phyloP scores from a whole-genome alignment of 257 asterid genomes.

The Rubia yunnanensis region DNA sequence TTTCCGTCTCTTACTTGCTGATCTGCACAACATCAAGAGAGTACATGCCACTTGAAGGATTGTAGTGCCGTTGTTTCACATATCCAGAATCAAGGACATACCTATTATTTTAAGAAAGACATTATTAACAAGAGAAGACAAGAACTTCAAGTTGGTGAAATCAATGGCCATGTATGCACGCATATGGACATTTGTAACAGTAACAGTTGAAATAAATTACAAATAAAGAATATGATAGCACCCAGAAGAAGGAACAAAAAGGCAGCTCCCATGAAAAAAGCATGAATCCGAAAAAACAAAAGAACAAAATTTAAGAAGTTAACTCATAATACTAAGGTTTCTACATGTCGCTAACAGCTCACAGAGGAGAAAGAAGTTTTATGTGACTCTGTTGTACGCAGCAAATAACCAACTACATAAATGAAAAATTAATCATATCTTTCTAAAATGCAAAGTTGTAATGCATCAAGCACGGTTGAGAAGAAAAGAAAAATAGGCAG shows the following conservation, averaged over 20 bases:
- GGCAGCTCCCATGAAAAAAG: neutral
- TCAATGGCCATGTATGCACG: neutral
- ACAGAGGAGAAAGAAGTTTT: neutral
- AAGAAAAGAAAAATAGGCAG: neutral
- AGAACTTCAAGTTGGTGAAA: neutral
- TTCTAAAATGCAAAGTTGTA: neutral
- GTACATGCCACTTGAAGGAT: constrained; percentile 95
- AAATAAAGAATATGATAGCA: neutral
- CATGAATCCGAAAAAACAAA: neutral
- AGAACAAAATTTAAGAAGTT: neutral
- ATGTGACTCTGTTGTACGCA: neutral
- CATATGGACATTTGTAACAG: neutral
- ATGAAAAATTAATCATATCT: neutral
- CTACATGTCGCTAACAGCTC: neutral
- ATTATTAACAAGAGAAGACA: constrained; percentile 8
- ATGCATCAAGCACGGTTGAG: neutral
- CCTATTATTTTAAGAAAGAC: constrained; percentile 32
- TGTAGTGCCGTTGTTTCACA: constrained; percentile 95
- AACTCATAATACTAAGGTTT: constrained; percentile 1
- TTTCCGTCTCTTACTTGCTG: constrained; percentile 64
- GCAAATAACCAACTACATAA: neutral
- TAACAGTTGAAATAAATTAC: neutral
- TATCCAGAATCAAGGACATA: constrained; percentile 90
- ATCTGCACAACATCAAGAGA: constrained; percentile 89
- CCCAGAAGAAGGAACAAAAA: neutral